Conservation (phyloP, 2,329 filamentous ascomycete genomes). For the Tetracladium maxilliforme region DNA sequence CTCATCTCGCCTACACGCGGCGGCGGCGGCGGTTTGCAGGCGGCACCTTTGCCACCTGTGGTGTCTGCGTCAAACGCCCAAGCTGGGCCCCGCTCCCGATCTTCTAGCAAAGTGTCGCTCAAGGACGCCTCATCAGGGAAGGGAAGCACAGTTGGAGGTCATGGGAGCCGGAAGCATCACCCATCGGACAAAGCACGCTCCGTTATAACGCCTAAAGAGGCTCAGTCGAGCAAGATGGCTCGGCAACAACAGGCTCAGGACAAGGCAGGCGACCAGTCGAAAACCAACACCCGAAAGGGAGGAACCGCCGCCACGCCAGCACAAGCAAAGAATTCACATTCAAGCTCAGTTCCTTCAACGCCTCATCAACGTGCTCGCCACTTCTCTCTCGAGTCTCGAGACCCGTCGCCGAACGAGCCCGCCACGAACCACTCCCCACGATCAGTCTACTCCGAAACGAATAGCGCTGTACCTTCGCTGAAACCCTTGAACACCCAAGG, state of each 20-base stretch:
- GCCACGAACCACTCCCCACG: slow-evolving; percentile 71
- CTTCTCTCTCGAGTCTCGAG: slow-evolving; percentile 64
- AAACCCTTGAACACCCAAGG: slow-evolving; percentile 47
- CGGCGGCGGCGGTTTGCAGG: too few relatives aligned
- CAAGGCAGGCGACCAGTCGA: slow-evolving; percentile 27
- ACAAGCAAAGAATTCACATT: slow-evolving; percentile 45
- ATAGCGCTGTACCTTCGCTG: slow-evolving; percentile 54
- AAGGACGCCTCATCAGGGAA: slow-evolving; percentile 12
- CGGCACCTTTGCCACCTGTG: slow-evolving; percentile 36
- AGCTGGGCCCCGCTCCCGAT: slow-evolving; percentile 33
- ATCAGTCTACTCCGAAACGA: slow-evolving; percentile 82
- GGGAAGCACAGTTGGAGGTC: slow-evolving; percentile 24
- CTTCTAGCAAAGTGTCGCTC: too few relatives aligned
- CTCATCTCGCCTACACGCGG: slow-evolving; percentile 41
- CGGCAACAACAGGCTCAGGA: too few relatives aligned
- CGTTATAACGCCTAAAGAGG: too few relatives aligned
- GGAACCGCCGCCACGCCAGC: slow-evolving; percentile 32
- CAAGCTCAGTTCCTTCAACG: slow-evolving; percentile 84
- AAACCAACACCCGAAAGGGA: slow-evolving; percentile 10
- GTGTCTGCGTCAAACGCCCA: slow-evolving; percentile 41
- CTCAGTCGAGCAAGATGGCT: too few relatives aligned
- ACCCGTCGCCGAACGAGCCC: slow-evolving; percentile 63
- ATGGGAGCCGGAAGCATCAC: slow-evolving; percentile 47
- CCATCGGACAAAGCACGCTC: slow-evolving; percentile 43
- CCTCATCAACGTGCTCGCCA: slow-evolving; percentile 79